Percentiles rank a stretch among this genome's conserved stretches.
Conservation (phyloP, 1,284 basidiomycete genomes). For the Sporisorium scitamineum region DNA sequence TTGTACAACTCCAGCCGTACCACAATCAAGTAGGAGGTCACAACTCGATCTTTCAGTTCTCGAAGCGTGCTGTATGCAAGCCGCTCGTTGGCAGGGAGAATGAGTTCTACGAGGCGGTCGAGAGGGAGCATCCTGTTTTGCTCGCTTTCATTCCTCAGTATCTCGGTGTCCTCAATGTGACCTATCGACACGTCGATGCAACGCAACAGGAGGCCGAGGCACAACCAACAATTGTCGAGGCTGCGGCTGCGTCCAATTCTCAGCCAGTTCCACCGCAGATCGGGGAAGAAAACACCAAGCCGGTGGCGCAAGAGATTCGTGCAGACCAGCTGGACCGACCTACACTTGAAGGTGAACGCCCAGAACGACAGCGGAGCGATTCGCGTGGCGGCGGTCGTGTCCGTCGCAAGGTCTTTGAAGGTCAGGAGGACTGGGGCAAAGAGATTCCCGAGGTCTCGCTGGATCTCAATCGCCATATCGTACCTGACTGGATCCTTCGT, state of each 20-base stretch:
- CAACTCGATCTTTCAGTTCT: conserved; percentile 97
- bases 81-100: conserved; percentile 96
- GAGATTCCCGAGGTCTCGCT: conserved; percentile 80
- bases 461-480: conserved; percentile 92
- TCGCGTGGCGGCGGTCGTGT: conserved; percentile 20
- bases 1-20: conserved; percentile 92
- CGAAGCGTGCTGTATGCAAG: conserved; percentile 98
- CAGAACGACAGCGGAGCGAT: conserved; percentile 13
- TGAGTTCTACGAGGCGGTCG: conserved; percentile 96
- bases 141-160: conserved; percentile 95
- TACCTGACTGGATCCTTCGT: conserved; percentile 86
- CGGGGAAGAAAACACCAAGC: neutral
- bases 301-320: neutral
- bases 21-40: conserved; percentile 98
- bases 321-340: neutral
- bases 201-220: conserved; percentile 12
- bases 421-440: conserved; percentile 60
- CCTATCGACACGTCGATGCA: conserved; percentile 73
- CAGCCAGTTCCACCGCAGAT: neutral
- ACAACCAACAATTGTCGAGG: neutral
- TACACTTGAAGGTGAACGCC: neutral
- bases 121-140: conserved; percentile 88
- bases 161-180: conserved; percentile 97
- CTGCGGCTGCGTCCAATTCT: conserved; percentile 1
- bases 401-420: conserved; percentile 64